phyloP scores from a whole-genome alignment of 1,284 basidiomycete genomes.

The Stygiomarasmius scandens region DNA sequence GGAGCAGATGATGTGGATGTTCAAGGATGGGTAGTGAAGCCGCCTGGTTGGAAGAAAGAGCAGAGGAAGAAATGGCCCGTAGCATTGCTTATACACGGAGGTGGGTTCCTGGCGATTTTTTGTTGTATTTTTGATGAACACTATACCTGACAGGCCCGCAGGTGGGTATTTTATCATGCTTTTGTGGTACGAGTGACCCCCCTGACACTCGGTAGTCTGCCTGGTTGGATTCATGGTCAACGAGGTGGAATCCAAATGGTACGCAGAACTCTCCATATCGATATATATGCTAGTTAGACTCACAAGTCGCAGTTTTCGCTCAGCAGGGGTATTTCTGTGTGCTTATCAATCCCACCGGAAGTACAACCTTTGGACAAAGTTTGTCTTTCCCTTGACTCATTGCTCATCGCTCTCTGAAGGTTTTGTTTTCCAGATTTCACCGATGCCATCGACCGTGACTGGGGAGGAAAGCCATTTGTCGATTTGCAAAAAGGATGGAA shows the following conservation, averaged over 20 bases:
- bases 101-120: conserved; percentile 27
- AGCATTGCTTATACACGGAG: conserved; percentile 78
- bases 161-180: too few relatives aligned
- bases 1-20: conserved; percentile 73
- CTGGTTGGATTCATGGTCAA: conserved; percentile 84
- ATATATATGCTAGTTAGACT: not conserved
- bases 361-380: conserved; percentile 87
- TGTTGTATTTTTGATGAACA: conserved; percentile 1
- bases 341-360: conserved; percentile 87
- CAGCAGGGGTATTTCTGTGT: conserved; percentile 85
- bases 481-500: conserved; percentile 81
- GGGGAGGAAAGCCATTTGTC: conserved; percentile 86
- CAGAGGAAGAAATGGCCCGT: conserved; percentile 77
- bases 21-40: conserved; percentile 84
- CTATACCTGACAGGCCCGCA: conserved; percentile 53
- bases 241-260: conserved; percentile 87
- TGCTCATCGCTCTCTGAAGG: not conserved
- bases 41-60: conserved; percentile 67
- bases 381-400: conserved; percentile 8
- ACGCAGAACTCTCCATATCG: not conserved
- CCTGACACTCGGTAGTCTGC: conserved; percentile 51
- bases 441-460: conserved; percentile 76
- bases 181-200: too few relatives aligned
- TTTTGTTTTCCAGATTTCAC: conserved; percentile 61
- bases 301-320: conserved; percentile 57